These are phyloP conservation scores for Elaeagnus macrophylla DNA, from an alignment of 306 rosid genomes.

Conservation along the genomic window DNA sequence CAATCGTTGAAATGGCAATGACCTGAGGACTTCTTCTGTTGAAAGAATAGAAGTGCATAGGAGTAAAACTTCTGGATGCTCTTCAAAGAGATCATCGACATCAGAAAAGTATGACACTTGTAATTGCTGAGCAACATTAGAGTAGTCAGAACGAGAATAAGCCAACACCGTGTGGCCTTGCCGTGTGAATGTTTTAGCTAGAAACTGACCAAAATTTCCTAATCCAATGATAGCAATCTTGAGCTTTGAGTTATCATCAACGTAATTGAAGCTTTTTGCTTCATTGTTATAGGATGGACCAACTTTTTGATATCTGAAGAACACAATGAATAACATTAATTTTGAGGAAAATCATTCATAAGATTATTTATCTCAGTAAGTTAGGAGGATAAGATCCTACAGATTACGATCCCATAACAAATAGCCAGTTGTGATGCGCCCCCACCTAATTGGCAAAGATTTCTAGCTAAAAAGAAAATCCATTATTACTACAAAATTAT, in stretches of 20 bases:
- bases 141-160: constrained; percentile 70
- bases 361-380: neutral
- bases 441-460: too few species aligned
- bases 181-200: constrained; percentile 48
- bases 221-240: constrained; percentile 72
- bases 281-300: constrained; percentile 15
- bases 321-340: neutral
- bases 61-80: constrained; percentile 83
- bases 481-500: too few species aligned
- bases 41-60: constrained; percentile 86
- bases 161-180: constrained; percentile 78
- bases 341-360: neutral
- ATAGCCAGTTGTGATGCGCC: too few species aligned
- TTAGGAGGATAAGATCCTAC: too few species aligned
- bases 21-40: constrained; percentile 59
- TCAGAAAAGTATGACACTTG: constrained; percentile 54
- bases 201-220: constrained; percentile 91
- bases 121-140: constrained; percentile 46
- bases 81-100: constrained; percentile 73
- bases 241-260: constrained; percentile 42
- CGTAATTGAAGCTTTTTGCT: constrained; percentile 9
- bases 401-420: too few species aligned
- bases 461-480: too few species aligned
- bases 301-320: constrained; percentile 28
- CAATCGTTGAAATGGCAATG: constrained; percentile 66